These are phyloP conservation scores for Geosmithia putterillii DNA, from an alignment of 2,329 filamentous ascomycete genomes.

Conservation along the genomic window DNA sequence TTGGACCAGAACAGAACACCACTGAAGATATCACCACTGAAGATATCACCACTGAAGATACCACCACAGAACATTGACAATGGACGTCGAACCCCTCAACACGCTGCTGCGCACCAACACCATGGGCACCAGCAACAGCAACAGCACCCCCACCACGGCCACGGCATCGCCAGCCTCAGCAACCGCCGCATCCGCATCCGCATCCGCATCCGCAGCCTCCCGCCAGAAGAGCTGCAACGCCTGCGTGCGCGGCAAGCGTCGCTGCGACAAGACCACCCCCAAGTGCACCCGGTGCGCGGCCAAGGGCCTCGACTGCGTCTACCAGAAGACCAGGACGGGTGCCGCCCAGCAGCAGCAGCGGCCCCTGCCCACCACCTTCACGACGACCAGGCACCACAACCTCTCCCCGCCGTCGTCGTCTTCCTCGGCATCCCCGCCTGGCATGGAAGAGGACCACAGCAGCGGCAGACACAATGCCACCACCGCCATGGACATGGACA, in stretches of 20 bases:
- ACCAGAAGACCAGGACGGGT: constrained; percentile 17
- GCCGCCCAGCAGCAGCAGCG: background rate
- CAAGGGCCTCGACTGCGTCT: constrained; percentile 28
- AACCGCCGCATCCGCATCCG: background rate
- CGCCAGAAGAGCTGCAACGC: constrained; percentile 36
- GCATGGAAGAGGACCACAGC: too few relatives aligned
- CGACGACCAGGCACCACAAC: constrained; percentile 1
- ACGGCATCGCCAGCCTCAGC: background rate
- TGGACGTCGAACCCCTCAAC: constrained; percentile 8
- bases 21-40: background rate
- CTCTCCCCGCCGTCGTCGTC: background rate
- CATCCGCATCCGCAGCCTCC: constrained; percentile 23
- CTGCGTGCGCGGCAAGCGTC: constrained; percentile 32
- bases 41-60: background rate
- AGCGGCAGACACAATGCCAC: background rate
- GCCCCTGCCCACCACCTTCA: background rate
- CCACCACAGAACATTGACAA: background rate
- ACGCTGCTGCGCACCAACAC: constrained; percentile 11
- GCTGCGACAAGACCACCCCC: constrained; percentile 32
- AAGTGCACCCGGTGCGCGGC: constrained; percentile 28
- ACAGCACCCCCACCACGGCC: background rate
- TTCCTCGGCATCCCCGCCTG: background rate
- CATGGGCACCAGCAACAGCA: background rate
- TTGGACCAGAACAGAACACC: background rate
- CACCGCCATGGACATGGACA: constrained; percentile 4